Percentiles rank a stretch among this genome's conserved stretches.
Evolutionary conservation across 345 rosid species (phyloP).

Genomic region (Bruguiera gymnorhiza): DNA sequence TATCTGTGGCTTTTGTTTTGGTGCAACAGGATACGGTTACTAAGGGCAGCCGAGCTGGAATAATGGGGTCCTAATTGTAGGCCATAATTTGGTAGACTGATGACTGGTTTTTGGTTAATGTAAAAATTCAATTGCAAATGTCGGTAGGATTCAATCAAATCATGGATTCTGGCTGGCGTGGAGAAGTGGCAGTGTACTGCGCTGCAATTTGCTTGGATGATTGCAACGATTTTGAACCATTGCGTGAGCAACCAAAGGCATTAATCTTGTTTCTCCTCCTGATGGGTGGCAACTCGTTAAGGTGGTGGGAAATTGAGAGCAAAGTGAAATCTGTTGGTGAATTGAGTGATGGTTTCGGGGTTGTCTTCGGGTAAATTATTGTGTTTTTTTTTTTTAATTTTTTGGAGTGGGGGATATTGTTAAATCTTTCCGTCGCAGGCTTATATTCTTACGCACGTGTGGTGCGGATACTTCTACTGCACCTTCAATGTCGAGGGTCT

Average conservation of each 20-base stretch:
- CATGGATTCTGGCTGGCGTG: slow-evolving; percentile 4
- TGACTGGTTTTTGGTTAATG: background rate
- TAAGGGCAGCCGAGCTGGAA: slow-evolving; percentile 9
- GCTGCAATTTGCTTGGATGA: slow-evolving; percentile 16
- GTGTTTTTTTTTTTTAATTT: too few species aligned
- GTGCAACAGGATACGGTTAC: slow-evolving; percentile 46
- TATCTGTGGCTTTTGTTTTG: background rate
- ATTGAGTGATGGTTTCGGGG: too few species aligned
- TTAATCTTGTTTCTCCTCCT: too few species aligned
- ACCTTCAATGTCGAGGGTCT: too few species aligned
- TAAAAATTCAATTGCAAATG: slow-evolving; percentile 4
- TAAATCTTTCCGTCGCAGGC: too few species aligned
- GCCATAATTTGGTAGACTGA: background rate
- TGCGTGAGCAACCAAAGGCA: background rate
- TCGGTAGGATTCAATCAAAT: background rate
- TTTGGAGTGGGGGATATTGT: too few species aligned
- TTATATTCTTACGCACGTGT: too few species aligned
- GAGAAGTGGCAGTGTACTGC: slow-evolving; percentile 9
- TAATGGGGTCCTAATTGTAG: background rate
- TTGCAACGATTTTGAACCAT: slow-evolving; percentile 24
- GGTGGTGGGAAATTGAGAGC: too few species aligned
- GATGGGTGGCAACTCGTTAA: too few species aligned
- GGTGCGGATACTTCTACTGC: too few species aligned
- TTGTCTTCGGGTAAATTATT: too few species aligned
- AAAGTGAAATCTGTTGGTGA: too few species aligned